Conservation (phyloP, 148 eudicot species). For the Cornus florida region DNA sequence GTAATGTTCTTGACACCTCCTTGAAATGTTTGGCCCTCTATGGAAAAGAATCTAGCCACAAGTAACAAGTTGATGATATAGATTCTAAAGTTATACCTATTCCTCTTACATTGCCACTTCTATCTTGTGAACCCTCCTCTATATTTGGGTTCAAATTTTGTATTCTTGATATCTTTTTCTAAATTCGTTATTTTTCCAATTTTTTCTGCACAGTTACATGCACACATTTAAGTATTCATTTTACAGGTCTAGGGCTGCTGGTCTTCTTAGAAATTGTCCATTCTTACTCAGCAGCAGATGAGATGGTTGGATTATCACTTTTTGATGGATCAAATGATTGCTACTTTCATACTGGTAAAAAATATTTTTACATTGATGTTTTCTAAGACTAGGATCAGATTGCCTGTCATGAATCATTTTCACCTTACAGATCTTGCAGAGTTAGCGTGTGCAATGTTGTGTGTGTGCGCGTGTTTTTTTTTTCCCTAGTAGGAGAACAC, state of each 20-base stretch:
- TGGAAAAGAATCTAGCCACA: no score
- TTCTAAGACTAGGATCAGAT: background rate
- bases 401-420: background rate
- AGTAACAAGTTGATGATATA: no score
- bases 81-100: no score
- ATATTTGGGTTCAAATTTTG: background rate
- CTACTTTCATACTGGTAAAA: conserved; percentile 86
- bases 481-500: background rate
- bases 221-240: background rate
- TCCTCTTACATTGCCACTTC: background rate
- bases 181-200: background rate
- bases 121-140: background rate
- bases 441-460: no score
- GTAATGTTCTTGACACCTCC: no score
- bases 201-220: background rate
- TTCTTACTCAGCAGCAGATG: conserved; percentile 96
- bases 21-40: no score
- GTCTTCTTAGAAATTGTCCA: conserved; percentile 92
- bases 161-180: background rate
- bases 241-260: conserved; percentile 81
- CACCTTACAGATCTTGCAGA: background rate
- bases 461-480: background rate
- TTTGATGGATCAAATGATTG: conserved; percentile 98
- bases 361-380: conserved; percentile 3
- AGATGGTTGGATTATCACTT: conserved; percentile 92